Evolutionary conservation across 306 rosid species (phyloP).

Genomic region (Vigna trinervia): DNA sequence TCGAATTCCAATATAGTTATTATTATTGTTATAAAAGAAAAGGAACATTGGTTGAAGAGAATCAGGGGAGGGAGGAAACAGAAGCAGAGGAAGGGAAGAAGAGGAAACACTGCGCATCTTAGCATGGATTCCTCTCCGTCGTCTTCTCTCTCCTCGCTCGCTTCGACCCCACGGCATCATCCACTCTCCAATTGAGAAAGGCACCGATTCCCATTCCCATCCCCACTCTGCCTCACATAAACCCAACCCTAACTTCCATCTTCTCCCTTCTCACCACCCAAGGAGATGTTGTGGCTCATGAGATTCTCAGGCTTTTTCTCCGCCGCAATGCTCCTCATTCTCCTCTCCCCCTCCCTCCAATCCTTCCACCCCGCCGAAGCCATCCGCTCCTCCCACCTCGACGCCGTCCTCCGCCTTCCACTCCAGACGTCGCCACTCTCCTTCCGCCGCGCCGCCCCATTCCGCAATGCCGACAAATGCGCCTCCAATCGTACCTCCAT

Average conservation of each 20-base stretch:
- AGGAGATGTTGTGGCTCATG: constrained; percentile 66
- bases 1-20: background rate
- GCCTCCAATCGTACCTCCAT: constrained; percentile 7
- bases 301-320: constrained; percentile 66
- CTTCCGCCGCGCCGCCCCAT: constrained; percentile 53
- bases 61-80: background rate
- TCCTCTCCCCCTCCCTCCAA: constrained; percentile 71
- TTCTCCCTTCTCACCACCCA: constrained; percentile 30
- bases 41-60: background rate
- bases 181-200: constrained; percentile 27
- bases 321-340: constrained; percentile 64
- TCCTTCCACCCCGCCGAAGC: constrained; percentile 78
- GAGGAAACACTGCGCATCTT: constrained; percentile 5
- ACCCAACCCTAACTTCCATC: constrained; percentile 51
- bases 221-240: constrained; percentile 47
- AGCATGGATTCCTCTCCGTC: constrained; percentile 46
- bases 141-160: constrained; percentile 40
- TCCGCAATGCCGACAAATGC: constrained; percentile 65
- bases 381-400: constrained; percentile 65
- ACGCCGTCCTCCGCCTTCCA: constrained; percentile 47
- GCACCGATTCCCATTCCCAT: constrained; percentile 40
- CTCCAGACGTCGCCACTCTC: constrained; percentile 36
- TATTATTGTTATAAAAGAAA: background rate
- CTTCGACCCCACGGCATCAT: constrained; percentile 60
- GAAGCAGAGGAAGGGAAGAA: background rate